phyloP scores from a whole-genome alignment of 1,284 basidiomycete genomes.

The Mixia osmundae region DNA sequence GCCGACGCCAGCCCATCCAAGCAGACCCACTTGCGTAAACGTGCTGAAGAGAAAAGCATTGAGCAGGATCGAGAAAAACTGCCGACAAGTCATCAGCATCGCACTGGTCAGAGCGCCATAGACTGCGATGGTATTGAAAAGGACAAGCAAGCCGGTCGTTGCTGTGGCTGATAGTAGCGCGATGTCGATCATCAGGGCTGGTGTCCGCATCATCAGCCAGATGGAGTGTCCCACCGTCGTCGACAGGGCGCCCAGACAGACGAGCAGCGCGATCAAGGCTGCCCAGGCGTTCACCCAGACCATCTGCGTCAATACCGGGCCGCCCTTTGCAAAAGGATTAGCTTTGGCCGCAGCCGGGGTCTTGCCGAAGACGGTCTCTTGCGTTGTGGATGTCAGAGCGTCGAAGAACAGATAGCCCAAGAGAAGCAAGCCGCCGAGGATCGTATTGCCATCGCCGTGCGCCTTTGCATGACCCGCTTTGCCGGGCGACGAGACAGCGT shows the following conservation, averaged over 20 bases:
- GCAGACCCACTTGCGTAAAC: constrained; percentile 30
- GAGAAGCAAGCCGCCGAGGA: constrained; percentile 6
- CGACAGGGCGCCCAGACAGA: constrained; percentile 6
- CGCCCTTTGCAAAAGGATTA: constrained; percentile 13
- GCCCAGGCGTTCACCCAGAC: constrained; percentile 15
- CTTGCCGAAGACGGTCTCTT: constrained; percentile 16
- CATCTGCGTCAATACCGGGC: constrained; percentile 16
- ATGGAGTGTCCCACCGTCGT: too few species aligned
- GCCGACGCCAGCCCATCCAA: constrained; percentile 32
- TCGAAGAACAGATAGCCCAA: constrained; percentile 17
- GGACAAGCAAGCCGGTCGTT: constrained; percentile 13
- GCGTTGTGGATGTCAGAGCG: constrained; percentile 16
- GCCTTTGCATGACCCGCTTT: too few species aligned
- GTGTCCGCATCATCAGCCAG: constrained; percentile 2
- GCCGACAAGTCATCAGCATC: constrained; percentile 8
- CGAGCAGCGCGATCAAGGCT: constrained; percentile 9
- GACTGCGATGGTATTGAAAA: constrained; percentile 16
- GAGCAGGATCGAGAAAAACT: constrained; percentile 17
- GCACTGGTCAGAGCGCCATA: constrained; percentile 7
- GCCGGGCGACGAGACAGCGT: constrained; percentile 12
- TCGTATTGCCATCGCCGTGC: too few species aligned
- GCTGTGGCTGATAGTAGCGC: constrained; percentile 13
- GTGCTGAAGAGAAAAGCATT: constrained; percentile 16
- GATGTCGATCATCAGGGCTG: constrained; percentile 6
- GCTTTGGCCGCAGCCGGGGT: constrained; percentile 7